Base-by-base conservation (phyloP, 139 green algal species). In the Chlorella sorokiniana region DNA sequence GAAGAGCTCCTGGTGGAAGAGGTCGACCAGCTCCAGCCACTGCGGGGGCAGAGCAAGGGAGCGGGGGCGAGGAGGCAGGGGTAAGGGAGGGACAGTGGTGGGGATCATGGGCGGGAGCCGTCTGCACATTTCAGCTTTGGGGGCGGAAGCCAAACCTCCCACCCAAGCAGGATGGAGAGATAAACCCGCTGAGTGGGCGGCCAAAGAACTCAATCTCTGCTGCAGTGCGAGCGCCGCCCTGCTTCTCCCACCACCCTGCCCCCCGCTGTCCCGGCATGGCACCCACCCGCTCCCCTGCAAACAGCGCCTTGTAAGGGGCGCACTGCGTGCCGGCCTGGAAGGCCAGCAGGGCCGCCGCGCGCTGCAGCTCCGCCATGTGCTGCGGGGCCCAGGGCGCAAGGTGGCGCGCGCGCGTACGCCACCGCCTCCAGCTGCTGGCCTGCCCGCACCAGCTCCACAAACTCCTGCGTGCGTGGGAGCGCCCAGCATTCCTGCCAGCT, bases 361-460 rank as follows among this genome's bases (percentile, higher is more conserved):
- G 90, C 89, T 99, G 95, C 75, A 98, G 78, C 63, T 98, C 94
- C 38, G 79, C 69, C 88, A 96, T 84, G 84, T 95, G 77, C 37
- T 80, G 79, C 27, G 8, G n/a, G 4, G 91, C 92, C 88, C 87
- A 97, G 4, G 81, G 88, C n/a, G 95, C 86, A 31, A 98, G 81
- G 78, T 98, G 82, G 33, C 82, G 42, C 25, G n/a, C 91, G 90
- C 4, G 96, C 93, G 81, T 99, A 96, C 1, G 61, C 51, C 35
- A 99, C 90, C 2, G 96, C 96, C 22, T 91, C 86, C 33, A 90
- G 23, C 62, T 90, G 83, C 51, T 87, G 35, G 8, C 81, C 90
- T 35, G 67, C n/a, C 14, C 93, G 90, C 54, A 98, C 93, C n/a
- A 97, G 89, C 83, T 98, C 94, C 1, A 99, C 83, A 75, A 98